phyloP scores from a whole-genome alignment of 495 filamentous ascomycete species.

The Aspergillus incahuasiensis region DNA sequence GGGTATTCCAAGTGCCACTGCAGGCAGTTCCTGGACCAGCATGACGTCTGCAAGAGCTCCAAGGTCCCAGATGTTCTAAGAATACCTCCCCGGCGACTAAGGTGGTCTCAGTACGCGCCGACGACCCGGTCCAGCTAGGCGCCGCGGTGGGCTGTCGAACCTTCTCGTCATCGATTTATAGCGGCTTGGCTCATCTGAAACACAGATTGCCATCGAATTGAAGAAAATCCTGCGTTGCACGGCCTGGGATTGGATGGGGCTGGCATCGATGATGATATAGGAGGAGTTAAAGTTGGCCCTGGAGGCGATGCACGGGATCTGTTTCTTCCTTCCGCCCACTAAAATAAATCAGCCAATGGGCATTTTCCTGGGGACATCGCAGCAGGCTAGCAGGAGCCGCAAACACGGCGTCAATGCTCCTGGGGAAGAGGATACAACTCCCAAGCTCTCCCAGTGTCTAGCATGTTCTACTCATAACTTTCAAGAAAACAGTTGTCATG shows the following conservation, averaged over 20 bases:
- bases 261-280: background rate
- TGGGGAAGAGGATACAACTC: no score
- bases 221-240: background rate
- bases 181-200: slow-evolving; percentile 13
- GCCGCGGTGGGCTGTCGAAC: slow-evolving; percentile 19
- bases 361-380: background rate
- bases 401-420: background rate
- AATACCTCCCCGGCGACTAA: slow-evolving; percentile 16
- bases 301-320: background rate
- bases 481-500: background rate
- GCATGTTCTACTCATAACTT: background rate
- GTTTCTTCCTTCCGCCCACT: background rate
- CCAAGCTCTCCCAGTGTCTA: no score
- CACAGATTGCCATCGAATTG: slow-evolving; percentile 7
- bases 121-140: slow-evolving; percentile 18
- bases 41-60: slow-evolving; percentile 11
- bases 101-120: slow-evolving; percentile 31
- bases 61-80: slow-evolving; percentile 17
- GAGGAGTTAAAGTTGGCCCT: background rate
- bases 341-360: background rate
- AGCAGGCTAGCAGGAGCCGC: background rate
- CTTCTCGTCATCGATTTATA: slow-evolving; percentile 13
- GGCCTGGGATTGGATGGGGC: slow-evolving; percentile 7
- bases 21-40: background rate
- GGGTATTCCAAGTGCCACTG: slow-evolving; percentile 9